Evolutionary conservation across 495 filamentous ascomycete genomes (phyloP).

Genomic region (Endocarpon pusillum): DNA sequence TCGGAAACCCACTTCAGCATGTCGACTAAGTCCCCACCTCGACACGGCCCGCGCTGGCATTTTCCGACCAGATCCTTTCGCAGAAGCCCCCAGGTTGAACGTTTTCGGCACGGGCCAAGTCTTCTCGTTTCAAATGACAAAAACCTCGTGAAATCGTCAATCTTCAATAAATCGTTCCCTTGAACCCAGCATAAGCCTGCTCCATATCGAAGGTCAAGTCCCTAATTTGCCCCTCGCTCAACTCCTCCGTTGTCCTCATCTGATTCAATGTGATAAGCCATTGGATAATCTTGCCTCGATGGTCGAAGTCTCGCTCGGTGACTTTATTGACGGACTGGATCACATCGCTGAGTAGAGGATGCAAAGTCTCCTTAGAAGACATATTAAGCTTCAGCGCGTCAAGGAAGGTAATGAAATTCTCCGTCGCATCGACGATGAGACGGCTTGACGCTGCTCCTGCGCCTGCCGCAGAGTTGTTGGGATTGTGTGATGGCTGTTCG

Average conservation of each 20-base stretch:
- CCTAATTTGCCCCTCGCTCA: slow-evolving; percentile 71
- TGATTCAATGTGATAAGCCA: slow-evolving; percentile 96
- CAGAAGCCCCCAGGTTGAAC: too few species aligned
- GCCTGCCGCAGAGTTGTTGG: slow-evolving; percentile 13
- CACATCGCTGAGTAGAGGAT: slow-evolving; percentile 81
- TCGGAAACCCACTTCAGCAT: too few species aligned
- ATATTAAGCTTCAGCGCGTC: slow-evolving; percentile 82
- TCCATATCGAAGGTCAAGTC: slow-evolving; percentile 82
- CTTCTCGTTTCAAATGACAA: background rate
- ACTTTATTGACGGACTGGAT: slow-evolving; percentile 96
- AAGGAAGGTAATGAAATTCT: slow-evolving; percentile 96
- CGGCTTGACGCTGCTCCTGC: slow-evolving; percentile 46
- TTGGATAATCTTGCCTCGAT: slow-evolving; percentile 88
- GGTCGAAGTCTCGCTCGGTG: slow-evolving; percentile 82
- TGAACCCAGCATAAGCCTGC: slow-evolving; percentile 82
- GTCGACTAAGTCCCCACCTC: too few species aligned
- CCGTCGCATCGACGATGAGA: slow-evolving; percentile 70
- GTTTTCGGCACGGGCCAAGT: too few species aligned
- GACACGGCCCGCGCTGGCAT: too few species aligned
- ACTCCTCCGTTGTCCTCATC: slow-evolving; percentile 86
- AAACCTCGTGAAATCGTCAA: background rate
- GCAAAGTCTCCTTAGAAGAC: slow-evolving; percentile 84
- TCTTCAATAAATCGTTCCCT: slow-evolving; percentile 40
- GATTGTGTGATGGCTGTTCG: slow-evolving; percentile 32
- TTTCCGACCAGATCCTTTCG: too few species aligned